Evolutionary conservation across 352 stramenopile species (phyloP), one percentile per base, ranked within the genome.

Genomic region (Phytophthora ramorum): DNA sequence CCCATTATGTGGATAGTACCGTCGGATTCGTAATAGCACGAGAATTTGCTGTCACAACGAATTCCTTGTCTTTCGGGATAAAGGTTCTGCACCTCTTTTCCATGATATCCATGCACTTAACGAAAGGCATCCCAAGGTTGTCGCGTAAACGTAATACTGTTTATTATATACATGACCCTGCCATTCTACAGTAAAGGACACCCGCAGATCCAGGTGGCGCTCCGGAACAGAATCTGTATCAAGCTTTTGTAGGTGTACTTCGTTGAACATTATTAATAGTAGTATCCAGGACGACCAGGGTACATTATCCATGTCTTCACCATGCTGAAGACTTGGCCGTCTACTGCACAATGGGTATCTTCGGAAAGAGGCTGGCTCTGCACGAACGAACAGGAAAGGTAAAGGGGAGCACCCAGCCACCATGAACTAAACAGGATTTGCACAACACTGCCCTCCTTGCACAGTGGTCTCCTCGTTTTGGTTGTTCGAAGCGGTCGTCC

Each of bases 401-500:
- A 68, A 54, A 68, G 51, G 51, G 44, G n/a, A 24, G 40, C 24
- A 12, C 19, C 17, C 24, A 17, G 47, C 38, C 35, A 65, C 50
- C 44, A 22, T n/a, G 20, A 67, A 5, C 24, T 28, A 28, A 28
- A 24, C 46, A 50, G 26, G 52, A 69, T 63, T 56, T 69, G 52
- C 44, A 26, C 2, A 43, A 7, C 35, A 43, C 30, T 51, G 37
- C 37, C 19, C 5, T 50, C 20, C 13, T 49, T 9, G 20, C 26
- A 38, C 7, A 45, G 24, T 64, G 57, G 40, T 22, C 44, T 50
- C 43, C 19, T 44, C 34, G 24, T 51, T 60, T 54, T 59, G 37
- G 22, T 24, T 66, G 58, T 60, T 60, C 60, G 60, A 61, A 66
- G n/a, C 43, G 44, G 34, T 57, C n/a, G n/a, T n/a, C n/a, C 26